Evolutionary conservation across 2,329 filamentous ascomycete species (phyloP), one percentile per base, ranked within the genome.

Genomic region (Colletotrichum godetiae): DNA sequence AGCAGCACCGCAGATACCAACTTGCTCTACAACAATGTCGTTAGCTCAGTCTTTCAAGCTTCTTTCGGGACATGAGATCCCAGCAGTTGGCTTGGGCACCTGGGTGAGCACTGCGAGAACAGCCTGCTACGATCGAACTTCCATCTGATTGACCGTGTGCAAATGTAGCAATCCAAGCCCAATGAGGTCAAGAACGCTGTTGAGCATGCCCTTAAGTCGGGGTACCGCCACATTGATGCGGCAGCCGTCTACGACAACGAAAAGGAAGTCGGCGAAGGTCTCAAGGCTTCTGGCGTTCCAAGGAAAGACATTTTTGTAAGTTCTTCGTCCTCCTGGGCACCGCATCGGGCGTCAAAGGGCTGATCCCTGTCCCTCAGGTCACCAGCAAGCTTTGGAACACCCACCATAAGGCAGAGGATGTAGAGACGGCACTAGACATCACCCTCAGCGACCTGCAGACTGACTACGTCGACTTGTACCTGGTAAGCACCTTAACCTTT

Each of bases 241-340:
- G 89, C 90, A 60, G 86, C 91, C 70, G 89, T 89, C 56, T 93
- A 93, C 78, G 89, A 89, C 78, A 93, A 93, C 77, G 91, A 89
- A 76, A 80, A 82, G 2, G 88, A 88, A 76, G 87, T 89, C 31
- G 88, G 88, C 22, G 78, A 82, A 33, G 88, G 86, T 27, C 88
- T 89, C 78, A 84, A 84, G 74, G 82, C 75, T 10, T 76, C 76
- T 1, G 85, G 84, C 13, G 84, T 90, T 3, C 84, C 85, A 35
- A 85, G 89, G 27, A 81, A 85, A 67, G 85, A 90, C 76, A 87
- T 91, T 77, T 91, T 75, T n/a, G 63, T 74, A 29, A 42, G 71
- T 10, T 7, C 11, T 15, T n/a, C 42, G 11, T 49, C 19, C 19
- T 15, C n/a, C 19, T n/a, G 13, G 8, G 10, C 6, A 13, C 63